These are phyloP conservation scores for Bruguiera parviflora DNA, from an alignment of 345 rosid species.

Conservation along the genomic window DNA sequence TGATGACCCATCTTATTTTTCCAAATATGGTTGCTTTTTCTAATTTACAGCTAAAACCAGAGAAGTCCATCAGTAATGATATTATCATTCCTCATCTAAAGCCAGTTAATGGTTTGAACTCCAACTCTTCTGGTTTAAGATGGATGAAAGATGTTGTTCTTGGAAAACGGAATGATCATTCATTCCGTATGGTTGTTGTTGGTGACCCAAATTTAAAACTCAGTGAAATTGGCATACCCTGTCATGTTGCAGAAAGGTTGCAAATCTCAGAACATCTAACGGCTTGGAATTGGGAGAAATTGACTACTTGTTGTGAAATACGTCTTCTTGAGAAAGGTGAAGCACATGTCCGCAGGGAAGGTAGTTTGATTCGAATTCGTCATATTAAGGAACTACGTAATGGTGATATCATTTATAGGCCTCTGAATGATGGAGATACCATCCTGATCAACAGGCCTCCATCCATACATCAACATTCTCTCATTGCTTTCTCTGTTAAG, in stretches of 20 bases:
- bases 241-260: constrained; percentile 67
- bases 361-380: constrained; percentile 43
- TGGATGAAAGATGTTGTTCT: constrained; percentile 88
- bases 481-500: constrained; percentile 69
- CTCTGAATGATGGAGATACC: constrained; percentile 67
- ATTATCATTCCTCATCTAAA: constrained; percentile 34
- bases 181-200: constrained; percentile 83
- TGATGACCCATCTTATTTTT: constrained; percentile 2
- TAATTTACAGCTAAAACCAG: constrained; percentile 56
- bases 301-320: constrained; percentile 42
- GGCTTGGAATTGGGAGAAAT: constrained; percentile 58
- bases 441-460: constrained; percentile 90
- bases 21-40: constrained; percentile 13
- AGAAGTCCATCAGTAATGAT: constrained; percentile 48
- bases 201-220: constrained; percentile 77
- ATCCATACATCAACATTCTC: constrained; percentile 87
- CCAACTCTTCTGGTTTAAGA: constrained; percentile 68
- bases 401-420: constrained; percentile 64
- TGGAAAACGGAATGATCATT: constrained; percentile 77
- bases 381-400: constrained; percentile 44
- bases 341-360: constrained; percentile 57
- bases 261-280: constrained; percentile 71
- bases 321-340: constrained; percentile 59
- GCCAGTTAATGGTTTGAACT: constrained; percentile 39
- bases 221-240: constrained; percentile 80